These are phyloP conservation scores for Hibiscus tridactylites DNA, from an alignment of 345 rosid genomes.

Conservation along the genomic window DNA sequence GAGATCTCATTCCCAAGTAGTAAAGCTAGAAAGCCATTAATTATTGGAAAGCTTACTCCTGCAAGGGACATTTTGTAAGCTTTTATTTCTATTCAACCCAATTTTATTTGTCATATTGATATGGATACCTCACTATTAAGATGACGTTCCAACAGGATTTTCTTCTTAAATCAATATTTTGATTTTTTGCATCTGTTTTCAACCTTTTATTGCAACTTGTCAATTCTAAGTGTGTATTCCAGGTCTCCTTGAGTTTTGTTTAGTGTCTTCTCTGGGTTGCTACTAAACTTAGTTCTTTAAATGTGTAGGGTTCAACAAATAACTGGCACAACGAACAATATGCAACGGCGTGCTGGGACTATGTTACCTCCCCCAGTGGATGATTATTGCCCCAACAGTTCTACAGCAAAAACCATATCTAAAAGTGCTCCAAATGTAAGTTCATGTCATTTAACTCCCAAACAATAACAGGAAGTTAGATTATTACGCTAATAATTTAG, in stretches of 20 bases:
- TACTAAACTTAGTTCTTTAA: slow-evolving; percentile 22
- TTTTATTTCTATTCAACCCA: not conserved
- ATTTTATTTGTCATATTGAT: not conserved
- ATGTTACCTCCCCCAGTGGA: slow-evolving; percentile 72
- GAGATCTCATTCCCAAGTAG: not conserved
- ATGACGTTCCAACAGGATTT: not conserved
- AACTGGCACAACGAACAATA: slow-evolving; percentile 46
- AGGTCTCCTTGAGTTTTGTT: not conserved
- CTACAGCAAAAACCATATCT: slow-evolving; percentile 38
- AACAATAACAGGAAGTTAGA: not conserved
- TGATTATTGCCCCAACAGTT: slow-evolving; percentile 35
- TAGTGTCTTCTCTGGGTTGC: slow-evolving; percentile 6
- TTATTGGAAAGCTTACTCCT: not conserved
- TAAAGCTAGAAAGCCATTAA: not conserved
- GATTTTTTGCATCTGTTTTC: not conserved
- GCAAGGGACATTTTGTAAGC: not conserved
- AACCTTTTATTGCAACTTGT: not conserved
- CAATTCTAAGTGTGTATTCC: not conserved
- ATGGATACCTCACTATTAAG: not conserved
- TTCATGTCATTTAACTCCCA: not conserved
- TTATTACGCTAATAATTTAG: not conserved
- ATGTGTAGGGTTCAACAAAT: slow-evolving; percentile 86
- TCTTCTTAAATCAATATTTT: not conserved
- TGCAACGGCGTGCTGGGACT: slow-evolving; percentile 52
- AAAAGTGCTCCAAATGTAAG: slow-evolving; percentile 60